Evolutionary conservation across 345 rosid species (phyloP).

Genomic region (Populus davidiana): DNA sequence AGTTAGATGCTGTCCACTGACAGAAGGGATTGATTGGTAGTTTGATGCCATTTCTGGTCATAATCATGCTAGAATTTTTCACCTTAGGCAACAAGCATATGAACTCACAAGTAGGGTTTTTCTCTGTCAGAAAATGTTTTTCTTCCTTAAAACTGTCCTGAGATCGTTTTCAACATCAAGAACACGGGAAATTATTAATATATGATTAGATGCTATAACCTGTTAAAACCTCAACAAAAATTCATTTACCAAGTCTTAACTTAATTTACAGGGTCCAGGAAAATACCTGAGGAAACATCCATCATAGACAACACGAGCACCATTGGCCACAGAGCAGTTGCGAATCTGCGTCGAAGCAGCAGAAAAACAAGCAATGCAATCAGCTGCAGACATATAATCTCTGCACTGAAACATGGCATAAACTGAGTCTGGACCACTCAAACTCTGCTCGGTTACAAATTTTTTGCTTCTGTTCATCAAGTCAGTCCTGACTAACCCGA

Average conservation of each 20-base stretch:
- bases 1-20: no score
- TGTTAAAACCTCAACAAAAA: neutral
- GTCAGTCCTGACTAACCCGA: slow-evolving; percentile 14
- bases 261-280: no score
- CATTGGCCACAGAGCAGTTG: slow-evolving; percentile 38
- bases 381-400: slow-evolving; percentile 34
- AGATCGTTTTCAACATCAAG: no score
- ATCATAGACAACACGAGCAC: slow-evolving; percentile 45
- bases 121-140: no score
- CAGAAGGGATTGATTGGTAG: no score
- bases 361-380: slow-evolving; percentile 37
- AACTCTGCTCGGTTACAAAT: slow-evolving; percentile 31
- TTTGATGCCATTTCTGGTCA: no score
- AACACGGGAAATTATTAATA: neutral
- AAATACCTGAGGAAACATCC: slow-evolving; percentile 48
- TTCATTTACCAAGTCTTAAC: no score
- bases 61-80: no score
- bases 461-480: slow-evolving; percentile 7
- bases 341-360: slow-evolving; percentile 28
- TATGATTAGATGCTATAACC: neutral
- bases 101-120: no score
- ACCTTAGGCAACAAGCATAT: no score
- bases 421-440: slow-evolving; percentile 19
- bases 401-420: slow-evolving; percentile 32
- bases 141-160: no score